A percentile compares a stretch with the other conserved stretches of the same genome.
phyloP scores from a whole-genome alignment of 73 alveolate genomes.

The Breviolum minutum region DNA sequence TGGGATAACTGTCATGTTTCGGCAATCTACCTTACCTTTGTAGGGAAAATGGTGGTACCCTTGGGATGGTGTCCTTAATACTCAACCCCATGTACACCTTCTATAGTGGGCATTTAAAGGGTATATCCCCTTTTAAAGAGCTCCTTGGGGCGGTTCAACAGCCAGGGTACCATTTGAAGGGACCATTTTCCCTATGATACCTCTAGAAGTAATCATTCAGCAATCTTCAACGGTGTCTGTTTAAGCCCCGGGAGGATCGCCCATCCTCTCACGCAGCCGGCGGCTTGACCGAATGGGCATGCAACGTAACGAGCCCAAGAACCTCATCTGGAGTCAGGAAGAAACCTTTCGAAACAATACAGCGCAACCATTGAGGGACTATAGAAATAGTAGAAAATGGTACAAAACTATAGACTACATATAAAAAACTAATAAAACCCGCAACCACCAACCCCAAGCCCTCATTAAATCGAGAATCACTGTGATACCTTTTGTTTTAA shows the following conservation, averaged over 20 bases:
- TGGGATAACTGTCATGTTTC: no score
- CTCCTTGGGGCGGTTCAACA: not conserved
- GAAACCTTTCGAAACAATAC: not conserved
- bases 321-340: conserved; percentile 8
- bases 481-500: not conserved
- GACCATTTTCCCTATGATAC: not conserved
- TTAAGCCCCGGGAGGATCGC: not conserved
- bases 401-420: not conserved
- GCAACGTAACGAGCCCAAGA: conserved; percentile 37
- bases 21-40: not conserved
- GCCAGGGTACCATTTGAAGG: no score
- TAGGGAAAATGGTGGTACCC: no score
- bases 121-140: no score
- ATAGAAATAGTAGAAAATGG: not conserved
- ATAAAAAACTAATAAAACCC: not conserved
- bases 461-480: not conserved
- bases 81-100: no score
- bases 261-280: not conserved
- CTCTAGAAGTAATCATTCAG: no score
- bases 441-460: not conserved
- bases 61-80: no score
- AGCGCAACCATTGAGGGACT: not conserved
- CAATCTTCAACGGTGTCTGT: not conserved
- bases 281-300: conserved; percentile 83
- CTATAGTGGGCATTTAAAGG: no score